Evolutionary conservation across 2,329 filamentous ascomycete genomes (phyloP), one percentile per base, ranked within the genome.

Genomic region (Epichloe aotearoae): DNA sequence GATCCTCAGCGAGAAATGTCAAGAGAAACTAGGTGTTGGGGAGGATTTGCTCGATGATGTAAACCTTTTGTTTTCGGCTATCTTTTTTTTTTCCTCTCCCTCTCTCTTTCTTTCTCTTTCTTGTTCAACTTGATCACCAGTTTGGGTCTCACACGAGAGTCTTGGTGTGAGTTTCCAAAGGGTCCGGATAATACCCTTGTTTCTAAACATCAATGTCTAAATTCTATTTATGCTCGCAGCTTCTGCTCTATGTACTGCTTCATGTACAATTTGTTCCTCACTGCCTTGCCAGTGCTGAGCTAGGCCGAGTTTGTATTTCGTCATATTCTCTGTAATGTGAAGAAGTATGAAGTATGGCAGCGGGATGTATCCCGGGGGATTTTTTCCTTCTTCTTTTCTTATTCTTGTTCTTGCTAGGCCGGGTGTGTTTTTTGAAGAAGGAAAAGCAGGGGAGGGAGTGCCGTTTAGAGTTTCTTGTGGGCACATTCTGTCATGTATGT

Each of bases 151-250:
- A 30, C 10, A 11, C 30, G 36, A 14, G 36, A 38, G 5, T n/a
- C 12, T 38, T 38, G 14, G 15, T 20, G 36, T 47, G 15, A 23
- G 17, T 14, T 46, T 46, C 37, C 23, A 30, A 50, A 43, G 15
- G 30, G 39, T 49, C 26, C 30, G 38, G 47, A 34, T 37, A 37
- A 43, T 49, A 49, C 48, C 47, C 40, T 46, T 20, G 42, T 43
- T 41, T 20, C 36, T 46, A 37, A 43, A 48, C 43, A 46, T 49
- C 51, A 52, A 54, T 54, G 50, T 48, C 47, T 51, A 50, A 44
- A 53, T 42, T 23, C n/a, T 47, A 39, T 48, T 54, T 52, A 11
- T 39, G 36, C 30, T 46, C 36, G 38, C 46, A 44, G 30, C 30
- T 11, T 30, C 30, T 30, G 30, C 10, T 30, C 30, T 30, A 30